Evolutionary conservation across 2,329 filamentous ascomycete genomes (phyloP).

Genomic region (Xenoacremonium recifei): DNA sequence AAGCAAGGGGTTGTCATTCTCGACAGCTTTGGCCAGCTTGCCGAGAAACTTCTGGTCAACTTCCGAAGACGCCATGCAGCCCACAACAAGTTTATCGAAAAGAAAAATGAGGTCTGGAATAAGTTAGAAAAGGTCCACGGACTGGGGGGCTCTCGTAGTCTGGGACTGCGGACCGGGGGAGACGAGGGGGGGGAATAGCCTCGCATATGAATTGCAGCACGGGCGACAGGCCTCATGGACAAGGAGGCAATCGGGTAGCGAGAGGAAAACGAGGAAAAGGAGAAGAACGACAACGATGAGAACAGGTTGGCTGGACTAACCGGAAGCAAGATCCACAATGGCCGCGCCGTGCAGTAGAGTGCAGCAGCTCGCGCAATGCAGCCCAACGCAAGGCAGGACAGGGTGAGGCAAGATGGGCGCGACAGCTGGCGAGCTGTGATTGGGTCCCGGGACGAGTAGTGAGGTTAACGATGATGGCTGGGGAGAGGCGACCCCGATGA

Average conservation of each 20-base stretch:
- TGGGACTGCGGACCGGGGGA: slow-evolving; percentile 18
- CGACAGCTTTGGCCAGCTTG: slow-evolving; percentile 78
- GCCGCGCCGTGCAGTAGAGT: slow-evolving; percentile 20
- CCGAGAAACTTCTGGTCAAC: slow-evolving; percentile 97
- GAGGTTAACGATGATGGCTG: slow-evolving; percentile 11
- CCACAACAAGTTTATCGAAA: slow-evolving; percentile 1
- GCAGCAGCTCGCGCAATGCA: slow-evolving; percentile 25
- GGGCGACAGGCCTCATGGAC: slow-evolving; percentile 20
- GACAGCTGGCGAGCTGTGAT: slow-evolving; percentile 37
- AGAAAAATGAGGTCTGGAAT: slow-evolving; percentile 3
- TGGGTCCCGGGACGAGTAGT: slow-evolving; percentile 24
- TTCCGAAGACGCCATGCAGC: slow-evolving; percentile 86
- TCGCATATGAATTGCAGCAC: slow-evolving; percentile 30
- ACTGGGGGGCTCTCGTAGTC: slow-evolving; percentile 20
- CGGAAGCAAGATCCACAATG: slow-evolving; percentile 24
- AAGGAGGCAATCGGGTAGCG: slow-evolving; percentile 6
- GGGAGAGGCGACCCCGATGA: not conserved
- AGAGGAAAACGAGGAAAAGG: slow-evolving; percentile 17
- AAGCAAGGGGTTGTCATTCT: slow-evolving; percentile 74
- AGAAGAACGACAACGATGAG: slow-evolving; percentile 19
- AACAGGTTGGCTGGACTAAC: slow-evolving; percentile 26
- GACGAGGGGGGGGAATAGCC: slow-evolving; percentile 21
- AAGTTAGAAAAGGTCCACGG: slow-evolving; percentile 17
- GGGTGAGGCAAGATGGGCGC: slow-evolving; percentile 24
- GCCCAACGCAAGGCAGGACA: slow-evolving; percentile 18